These are phyloP conservation scores for Mycena indigotica DNA, from an alignment of 768 basidiomycete genomes.

Conservation along the genomic window DNA sequence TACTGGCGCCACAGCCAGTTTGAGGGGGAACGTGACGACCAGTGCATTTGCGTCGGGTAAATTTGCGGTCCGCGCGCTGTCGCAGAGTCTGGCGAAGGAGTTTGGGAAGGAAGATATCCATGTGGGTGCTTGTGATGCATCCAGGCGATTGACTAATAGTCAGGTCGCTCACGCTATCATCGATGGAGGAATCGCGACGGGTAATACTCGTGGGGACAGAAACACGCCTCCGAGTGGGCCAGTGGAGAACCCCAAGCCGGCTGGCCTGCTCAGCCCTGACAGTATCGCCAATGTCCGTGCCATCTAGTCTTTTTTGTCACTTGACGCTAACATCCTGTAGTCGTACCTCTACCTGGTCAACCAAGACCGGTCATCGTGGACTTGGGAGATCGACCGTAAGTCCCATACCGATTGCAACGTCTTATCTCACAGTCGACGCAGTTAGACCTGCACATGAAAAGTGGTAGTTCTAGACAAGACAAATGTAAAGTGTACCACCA, in stretches of 20 bases:
- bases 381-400: slow-evolving; percentile 22
- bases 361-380: slow-evolving; percentile 22
- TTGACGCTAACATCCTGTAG: neutral
- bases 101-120: slow-evolving; percentile 77
- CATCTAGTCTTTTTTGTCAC: neutral
- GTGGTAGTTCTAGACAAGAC: too few species aligned
- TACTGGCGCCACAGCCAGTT: slow-evolving; percentile 71
- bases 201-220: slow-evolving; percentile 29
- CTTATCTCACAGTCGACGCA: neutral
- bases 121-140: slow-evolving; percentile 36
- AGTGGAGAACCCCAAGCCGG: slow-evolving; percentile 27
- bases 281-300: slow-evolving; percentile 70
- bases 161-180: slow-evolving; percentile 72
- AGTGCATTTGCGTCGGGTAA: slow-evolving; percentile 69
- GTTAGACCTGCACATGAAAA: slow-evolving; percentile 24
- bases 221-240: slow-evolving; percentile 39
- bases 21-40: slow-evolving; percentile 62
- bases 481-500: too few species aligned
- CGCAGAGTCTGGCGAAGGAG: slow-evolving; percentile 75
- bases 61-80: slow-evolving; percentile 60
- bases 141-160: neutral
- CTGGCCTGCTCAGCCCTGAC: slow-evolving; percentile 54
- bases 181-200: slow-evolving; percentile 56
- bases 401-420: neutral
- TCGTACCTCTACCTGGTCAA: slow-evolving; percentile 19